Percentiles rank a stretch among this genome's conserved stretches.
These are phyloP conservation scores for Ceratocystis smalleyi DNA, from an alignment of 2,329 filamentous ascomycete species.

Conservation along the genomic window DNA sequence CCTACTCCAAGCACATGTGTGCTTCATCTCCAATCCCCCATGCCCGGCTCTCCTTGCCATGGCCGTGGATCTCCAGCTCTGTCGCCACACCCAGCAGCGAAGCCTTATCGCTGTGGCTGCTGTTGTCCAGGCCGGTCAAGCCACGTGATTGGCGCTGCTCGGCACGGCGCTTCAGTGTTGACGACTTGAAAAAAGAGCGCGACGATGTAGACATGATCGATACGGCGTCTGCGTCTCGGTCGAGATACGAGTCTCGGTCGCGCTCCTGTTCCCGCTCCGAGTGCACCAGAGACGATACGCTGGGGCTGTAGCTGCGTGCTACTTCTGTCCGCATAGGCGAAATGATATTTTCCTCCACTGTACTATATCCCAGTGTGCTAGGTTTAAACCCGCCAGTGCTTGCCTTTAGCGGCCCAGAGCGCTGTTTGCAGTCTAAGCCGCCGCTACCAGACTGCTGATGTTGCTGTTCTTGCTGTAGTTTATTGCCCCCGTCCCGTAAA, in stretches of 20 bases:
- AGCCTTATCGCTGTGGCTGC: conserved; percentile 30
- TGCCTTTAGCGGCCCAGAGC: conserved; percentile 7
- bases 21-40: conserved; percentile 78
- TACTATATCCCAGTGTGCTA: conserved; percentile 24
- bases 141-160: conserved; percentile 24
- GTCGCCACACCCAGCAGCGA: conserved; percentile 30
- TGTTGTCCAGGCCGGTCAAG: conserved; percentile 31
- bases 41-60: conserved; percentile 39
- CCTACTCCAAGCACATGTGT: conserved; percentile 62
- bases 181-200: conserved; percentile 30
- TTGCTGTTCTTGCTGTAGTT: background rate
- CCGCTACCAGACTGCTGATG: conserved; percentile 6
- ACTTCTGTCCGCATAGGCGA: conserved; percentile 21
- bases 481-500: background rate
- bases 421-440: conserved; percentile 12
- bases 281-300: conserved; percentile 8
- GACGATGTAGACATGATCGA: conserved; percentile 36
- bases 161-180: conserved; percentile 28
- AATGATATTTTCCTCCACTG: conserved; percentile 27
- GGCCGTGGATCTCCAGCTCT: conserved; percentile 38
- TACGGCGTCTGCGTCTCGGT: conserved; percentile 26
- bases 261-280: background rate
- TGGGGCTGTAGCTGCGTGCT: conserved; percentile 7
- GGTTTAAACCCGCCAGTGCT: conserved; percentile 11
- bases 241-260: background rate